A percentile compares a stretch with the other conserved stretches of the same genome.
phyloP scores from a whole-genome alignment of 2,329 filamentous ascomycete species.

The Penicillium freii region DNA sequence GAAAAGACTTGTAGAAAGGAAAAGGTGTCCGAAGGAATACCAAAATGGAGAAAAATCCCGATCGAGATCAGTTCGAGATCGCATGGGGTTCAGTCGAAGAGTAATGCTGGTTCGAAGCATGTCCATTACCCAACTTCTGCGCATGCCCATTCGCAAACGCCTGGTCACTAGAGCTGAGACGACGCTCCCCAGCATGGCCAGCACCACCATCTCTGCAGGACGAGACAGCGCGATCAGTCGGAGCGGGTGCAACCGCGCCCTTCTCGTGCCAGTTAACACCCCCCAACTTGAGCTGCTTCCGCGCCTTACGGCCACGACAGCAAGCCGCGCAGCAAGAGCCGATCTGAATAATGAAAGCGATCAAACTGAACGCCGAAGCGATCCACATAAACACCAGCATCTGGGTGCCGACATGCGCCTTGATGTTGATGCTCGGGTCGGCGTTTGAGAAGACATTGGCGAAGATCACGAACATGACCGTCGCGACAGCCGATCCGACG shows the following conservation, averaged over 20 bases:
- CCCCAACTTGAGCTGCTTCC: slow-evolving; percentile 33
- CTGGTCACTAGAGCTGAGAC: background rate
- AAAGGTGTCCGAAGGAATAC: background rate
- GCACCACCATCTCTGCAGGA: background rate
- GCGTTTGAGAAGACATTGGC: slow-evolving; percentile 67
- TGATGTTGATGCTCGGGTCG: slow-evolving; percentile 73
- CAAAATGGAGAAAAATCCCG: background rate
- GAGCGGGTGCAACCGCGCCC: background rate
- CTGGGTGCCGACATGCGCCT: slow-evolving; percentile 63
- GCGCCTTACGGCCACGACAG: slow-evolving; percentile 41
- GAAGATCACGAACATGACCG: slow-evolving; percentile 80
- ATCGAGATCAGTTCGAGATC: background rate
- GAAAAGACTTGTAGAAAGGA: background rate
- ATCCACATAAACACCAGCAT: slow-evolving; percentile 94
- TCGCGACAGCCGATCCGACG: slow-evolving; percentile 71
- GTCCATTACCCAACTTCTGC: background rate
- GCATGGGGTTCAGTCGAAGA: slow-evolving; percentile 7
- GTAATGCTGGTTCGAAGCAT: background rate
- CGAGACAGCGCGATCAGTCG: background rate
- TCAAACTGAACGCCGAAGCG: slow-evolving; percentile 62
- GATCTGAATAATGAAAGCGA: slow-evolving; percentile 72
- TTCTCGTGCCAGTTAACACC: slow-evolving; percentile 20
- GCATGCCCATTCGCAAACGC: background rate
- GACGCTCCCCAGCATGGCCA: background rate
- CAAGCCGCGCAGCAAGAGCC: slow-evolving; percentile 70